phyloP scores from a whole-genome alignment of 2,329 filamentous ascomycete genomes.

The Septoria linicola region DNA sequence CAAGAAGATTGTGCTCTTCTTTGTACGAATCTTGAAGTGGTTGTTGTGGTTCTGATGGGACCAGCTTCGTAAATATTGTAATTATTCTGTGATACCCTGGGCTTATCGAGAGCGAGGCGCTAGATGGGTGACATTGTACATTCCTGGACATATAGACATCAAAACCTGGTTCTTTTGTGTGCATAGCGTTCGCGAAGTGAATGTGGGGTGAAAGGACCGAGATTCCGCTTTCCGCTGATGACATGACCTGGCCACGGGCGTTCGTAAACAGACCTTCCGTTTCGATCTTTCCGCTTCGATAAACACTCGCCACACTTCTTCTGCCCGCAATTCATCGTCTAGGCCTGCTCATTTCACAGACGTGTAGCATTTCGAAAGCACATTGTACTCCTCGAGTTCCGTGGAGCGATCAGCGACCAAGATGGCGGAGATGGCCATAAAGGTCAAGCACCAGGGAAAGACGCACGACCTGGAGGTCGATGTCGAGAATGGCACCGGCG shows the following conservation, averaged over 20 bases:
- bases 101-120: constrained; percentile 10
- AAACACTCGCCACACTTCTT: too few relatives aligned
- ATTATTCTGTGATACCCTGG: constrained; percentile 19
- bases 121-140: neutral
- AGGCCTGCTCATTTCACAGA: neutral
- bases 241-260: too few relatives aligned
- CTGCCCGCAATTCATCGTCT: too few relatives aligned
- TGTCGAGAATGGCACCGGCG: constrained; percentile 69
- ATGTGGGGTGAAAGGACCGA: too few relatives aligned
- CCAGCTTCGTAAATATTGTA: constrained; percentile 1
- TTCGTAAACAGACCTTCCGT: too few relatives aligned
- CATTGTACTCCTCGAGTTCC: neutral
- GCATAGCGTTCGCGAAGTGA: neutral
- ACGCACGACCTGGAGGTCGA: constrained; percentile 94
- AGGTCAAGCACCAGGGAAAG: constrained; percentile 93
- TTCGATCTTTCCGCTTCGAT: too few relatives aligned
- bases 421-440: constrained; percentile 49
- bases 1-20: constrained; percentile 60
- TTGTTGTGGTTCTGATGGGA: constrained; percentile 70
- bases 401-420: neutral
- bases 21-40: constrained; percentile 68
- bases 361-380: neutral
- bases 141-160: constrained; percentile 3
- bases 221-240: too few relatives aligned
- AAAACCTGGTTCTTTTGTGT: neutral